Evolutionary conservation across 176 grass and related monocot species (phyloP).

Genomic region (Themeda triandra): DNA sequence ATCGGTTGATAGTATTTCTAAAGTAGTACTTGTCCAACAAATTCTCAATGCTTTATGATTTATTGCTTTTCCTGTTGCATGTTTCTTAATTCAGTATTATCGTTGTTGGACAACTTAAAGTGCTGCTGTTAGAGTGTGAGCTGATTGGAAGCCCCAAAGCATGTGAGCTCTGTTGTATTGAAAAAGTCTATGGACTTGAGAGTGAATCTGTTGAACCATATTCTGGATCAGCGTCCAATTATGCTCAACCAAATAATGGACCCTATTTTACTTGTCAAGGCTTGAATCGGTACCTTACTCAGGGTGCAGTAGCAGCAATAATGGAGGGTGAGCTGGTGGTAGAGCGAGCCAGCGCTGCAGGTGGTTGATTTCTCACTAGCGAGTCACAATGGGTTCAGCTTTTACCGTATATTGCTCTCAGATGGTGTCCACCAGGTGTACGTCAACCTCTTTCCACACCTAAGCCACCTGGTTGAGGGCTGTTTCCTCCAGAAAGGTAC

Average conservation of each 20-base stretch:
- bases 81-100: not conserved
- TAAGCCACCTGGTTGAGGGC: not conserved
- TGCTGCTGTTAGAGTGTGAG: not conserved
- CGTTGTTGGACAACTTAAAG: not conserved
- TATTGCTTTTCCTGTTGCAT: not conserved
- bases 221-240: not conserved
- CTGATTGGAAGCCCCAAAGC: slow-evolving; percentile 16
- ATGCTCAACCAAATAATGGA: not conserved
- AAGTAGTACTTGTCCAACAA: not conserved
- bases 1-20: not conserved
- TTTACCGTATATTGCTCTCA: not conserved
- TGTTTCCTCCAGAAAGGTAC: not conserved
- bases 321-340: not conserved
- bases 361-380: not conserved
- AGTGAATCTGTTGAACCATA: not conserved
- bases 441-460: not conserved
- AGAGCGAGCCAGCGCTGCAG: not conserved
- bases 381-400: not conserved
- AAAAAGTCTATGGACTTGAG: not conserved
- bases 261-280: not conserved
- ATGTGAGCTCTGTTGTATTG: not conserved
- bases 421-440: not conserved
- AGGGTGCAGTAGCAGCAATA: not conserved
- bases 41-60: not conserved
- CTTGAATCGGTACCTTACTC: not conserved